Conservation (phyloP, 108 stramenopile species). For the Epithemia pelagica region DNA sequence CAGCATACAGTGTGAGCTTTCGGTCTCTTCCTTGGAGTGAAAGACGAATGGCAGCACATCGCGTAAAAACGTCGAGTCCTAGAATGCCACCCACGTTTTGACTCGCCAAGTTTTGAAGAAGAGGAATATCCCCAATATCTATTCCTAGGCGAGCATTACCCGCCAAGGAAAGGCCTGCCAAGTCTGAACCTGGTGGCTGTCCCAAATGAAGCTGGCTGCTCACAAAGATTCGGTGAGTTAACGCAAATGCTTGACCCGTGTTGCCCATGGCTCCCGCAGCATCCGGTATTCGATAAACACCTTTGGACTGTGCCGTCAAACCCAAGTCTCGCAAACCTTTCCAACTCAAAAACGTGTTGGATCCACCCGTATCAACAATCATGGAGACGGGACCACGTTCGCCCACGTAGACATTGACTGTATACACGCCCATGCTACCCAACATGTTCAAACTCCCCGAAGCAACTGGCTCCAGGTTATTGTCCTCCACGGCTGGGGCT, state of each 20-base stretch:
- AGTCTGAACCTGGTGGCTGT: neutral
- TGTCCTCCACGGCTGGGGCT: neutral
- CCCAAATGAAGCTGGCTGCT: slow-evolving; percentile 41
- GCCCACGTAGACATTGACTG: slow-evolving; percentile 45
- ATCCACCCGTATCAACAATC: slow-evolving; percentile 70
- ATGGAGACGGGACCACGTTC: slow-evolving; percentile 66
- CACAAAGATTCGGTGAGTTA: slow-evolving; percentile 57
- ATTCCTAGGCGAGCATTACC: slow-evolving; percentile 28
- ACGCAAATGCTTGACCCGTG: slow-evolving; percentile 49
- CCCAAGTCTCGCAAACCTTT: slow-evolving; percentile 51
- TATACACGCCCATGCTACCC: slow-evolving; percentile 49
- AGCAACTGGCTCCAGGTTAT: slow-evolving; percentile 23
- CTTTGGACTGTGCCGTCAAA: slow-evolving; percentile 20
- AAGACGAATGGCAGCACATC: slow-evolving; percentile 7
- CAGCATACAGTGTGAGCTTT: neutral
- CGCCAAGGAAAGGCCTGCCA: slow-evolving; percentile 18
- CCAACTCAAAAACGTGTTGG: slow-evolving; percentile 55
- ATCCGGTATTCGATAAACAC: slow-evolving; percentile 24
- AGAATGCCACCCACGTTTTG: slow-evolving; percentile 67
- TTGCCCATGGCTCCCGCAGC: slow-evolving; percentile 65
- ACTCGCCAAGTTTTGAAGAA: slow-evolving; percentile 41
- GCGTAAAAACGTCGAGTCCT: slow-evolving; percentile 63
- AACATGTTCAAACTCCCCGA: slow-evolving; percentile 22
- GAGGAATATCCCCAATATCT: slow-evolving; percentile 68
- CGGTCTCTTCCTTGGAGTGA: neutral